A percentile compares a stretch with the other conserved stretches of the same genome.
Evolutionary conservation across 805 yeast species (phyloP).

Genomic region (Metschnikowia chrysomelidarum): DNA sequence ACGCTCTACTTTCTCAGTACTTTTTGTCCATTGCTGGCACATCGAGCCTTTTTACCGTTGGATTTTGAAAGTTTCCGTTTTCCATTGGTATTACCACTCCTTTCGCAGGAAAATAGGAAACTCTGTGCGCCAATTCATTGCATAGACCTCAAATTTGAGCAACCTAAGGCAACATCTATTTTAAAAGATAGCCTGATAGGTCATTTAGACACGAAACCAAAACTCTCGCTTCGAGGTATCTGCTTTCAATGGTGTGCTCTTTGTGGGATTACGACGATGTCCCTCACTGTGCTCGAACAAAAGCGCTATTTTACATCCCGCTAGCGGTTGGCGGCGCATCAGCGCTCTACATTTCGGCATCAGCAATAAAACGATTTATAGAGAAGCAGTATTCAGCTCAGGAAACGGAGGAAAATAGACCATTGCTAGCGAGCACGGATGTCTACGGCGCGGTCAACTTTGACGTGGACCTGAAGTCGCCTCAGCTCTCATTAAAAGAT

Average conservation of each 20-base stretch:
- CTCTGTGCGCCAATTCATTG: too few species aligned
- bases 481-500: conserved; percentile 38
- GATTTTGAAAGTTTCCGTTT: too few species aligned
- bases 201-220: neutral
- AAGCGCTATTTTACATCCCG: conserved; percentile 36
- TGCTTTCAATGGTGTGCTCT: conserved; percentile 17
- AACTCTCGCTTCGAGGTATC: neutral
- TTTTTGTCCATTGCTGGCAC: too few species aligned
- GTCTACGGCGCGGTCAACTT: conserved; percentile 32
- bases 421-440: conserved; percentile 32
- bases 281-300: conserved; percentile 48
- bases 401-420: conserved; percentile 28
- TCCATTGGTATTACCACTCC: too few species aligned
- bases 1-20: too few species aligned
- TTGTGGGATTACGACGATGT: conserved; percentile 64
- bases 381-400: conserved; percentile 11
- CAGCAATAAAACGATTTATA: conserved; percentile 13
- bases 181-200: too few species aligned
- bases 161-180: too few species aligned
- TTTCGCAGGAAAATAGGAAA: too few species aligned
- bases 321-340: conserved; percentile 30
- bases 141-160: too few species aligned
- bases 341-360: conserved; percentile 23
- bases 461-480: conserved; percentile 9
- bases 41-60: too few species aligned